Percentiles rank a stretch among this genome's conserved stretches.
phyloP scores from a whole-genome alignment of 2,329 filamentous ascomycete species.

The Pyrenophora graminea region DNA sequence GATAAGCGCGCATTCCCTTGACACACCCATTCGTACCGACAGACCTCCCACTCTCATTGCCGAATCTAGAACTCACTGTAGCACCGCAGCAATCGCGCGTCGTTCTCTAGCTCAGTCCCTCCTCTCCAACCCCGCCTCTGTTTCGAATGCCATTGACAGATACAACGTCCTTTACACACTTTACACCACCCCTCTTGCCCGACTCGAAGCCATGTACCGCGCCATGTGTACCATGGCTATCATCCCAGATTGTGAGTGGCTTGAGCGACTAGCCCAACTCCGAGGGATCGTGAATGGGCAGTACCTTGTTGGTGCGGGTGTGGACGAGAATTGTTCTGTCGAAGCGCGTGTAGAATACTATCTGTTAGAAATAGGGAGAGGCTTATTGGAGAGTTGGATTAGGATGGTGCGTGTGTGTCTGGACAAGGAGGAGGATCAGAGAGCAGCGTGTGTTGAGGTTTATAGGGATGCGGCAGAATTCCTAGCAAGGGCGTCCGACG shows the following conservation, averaged over 20 bases:
- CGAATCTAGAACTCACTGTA: constrained; percentile 8
- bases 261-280: constrained; percentile 13
- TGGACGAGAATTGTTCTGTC: constrained; percentile 18
- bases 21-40: constrained; percentile 24
- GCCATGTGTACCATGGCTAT: constrained; percentile 23
- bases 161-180: constrained; percentile 19
- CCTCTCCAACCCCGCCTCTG: background rate
- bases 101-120: constrained; percentile 16
- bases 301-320: constrained; percentile 1
- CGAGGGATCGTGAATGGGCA: constrained; percentile 1
- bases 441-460: constrained; percentile 6
- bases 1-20: constrained; percentile 4
- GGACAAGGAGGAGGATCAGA: constrained; percentile 12
- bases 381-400: constrained; percentile 20
- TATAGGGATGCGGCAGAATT: constrained; percentile 24
- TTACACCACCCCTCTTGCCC: background rate
- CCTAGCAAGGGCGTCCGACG: constrained; percentile 12
- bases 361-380: constrained; percentile 19
- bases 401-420: constrained; percentile 13
- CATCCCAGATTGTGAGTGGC: constrained; percentile 16
- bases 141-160: constrained; percentile 7
- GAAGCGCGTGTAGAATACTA: constrained; percentile 25
- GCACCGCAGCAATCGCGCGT: constrained; percentile 2
- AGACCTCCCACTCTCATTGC: constrained; percentile 20
- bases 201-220: constrained; percentile 15